A percentile compares a stretch with the other conserved stretches of the same genome.
Conservation (phyloP, 2,329 filamentous ascomycete species). For the Fusarium phyllophilum region DNA sequence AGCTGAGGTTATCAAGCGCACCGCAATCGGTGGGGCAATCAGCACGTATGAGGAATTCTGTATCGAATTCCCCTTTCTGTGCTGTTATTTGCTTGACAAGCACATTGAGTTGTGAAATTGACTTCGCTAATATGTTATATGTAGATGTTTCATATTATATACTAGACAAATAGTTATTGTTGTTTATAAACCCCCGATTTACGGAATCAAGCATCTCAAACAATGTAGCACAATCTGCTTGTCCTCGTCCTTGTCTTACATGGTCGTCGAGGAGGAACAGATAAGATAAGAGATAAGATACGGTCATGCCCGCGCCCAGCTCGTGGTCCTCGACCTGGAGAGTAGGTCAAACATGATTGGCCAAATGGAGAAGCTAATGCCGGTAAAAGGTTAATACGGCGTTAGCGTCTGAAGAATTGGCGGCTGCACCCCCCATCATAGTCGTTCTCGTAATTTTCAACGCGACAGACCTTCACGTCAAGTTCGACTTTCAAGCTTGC, state of each 20-base stretch:
- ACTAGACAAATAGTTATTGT: background rate
- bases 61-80: background rate
- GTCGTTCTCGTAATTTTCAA: conserved; percentile 54
- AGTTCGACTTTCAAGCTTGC: conserved; percentile 22
- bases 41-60: conserved; percentile 1
- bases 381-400: conserved; percentile 51
- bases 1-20: background rate
- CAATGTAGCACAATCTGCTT: background rate
- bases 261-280: background rate
- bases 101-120: background rate
- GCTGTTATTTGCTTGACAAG: background rate
- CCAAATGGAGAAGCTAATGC: conserved; percentile 16
- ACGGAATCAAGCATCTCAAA: background rate
- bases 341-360: background rate
- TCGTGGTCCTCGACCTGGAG: background rate
- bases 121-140: background rate
- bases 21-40: conserved; percentile 23
- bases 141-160: background rate
- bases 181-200: background rate
- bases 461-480: conserved; percentile 45
- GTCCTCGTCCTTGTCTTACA: background rate
- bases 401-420: conserved; percentile 57
- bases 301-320: background rate
- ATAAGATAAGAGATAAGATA: conserved; percentile 36
- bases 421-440: conserved; percentile 53